These are phyloP conservation scores for Heimioporus punctisporus DNA, from an alignment of 1,284 basidiomycete genomes.

Conservation along the genomic window DNA sequence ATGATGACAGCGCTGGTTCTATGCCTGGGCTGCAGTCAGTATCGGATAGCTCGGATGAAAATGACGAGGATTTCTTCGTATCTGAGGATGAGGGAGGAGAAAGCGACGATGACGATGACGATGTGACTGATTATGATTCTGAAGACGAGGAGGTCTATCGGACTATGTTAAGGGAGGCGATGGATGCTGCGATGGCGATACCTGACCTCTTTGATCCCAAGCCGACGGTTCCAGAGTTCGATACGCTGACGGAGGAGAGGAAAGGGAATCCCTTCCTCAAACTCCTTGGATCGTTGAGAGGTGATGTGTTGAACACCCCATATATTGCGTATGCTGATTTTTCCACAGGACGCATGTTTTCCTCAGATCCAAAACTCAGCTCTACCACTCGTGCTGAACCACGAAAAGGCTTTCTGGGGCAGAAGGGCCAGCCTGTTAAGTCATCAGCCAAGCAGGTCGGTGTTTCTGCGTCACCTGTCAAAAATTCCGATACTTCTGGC, in stretches of 20 bases:
- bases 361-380: conserved; percentile 58
- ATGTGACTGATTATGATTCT: conserved; percentile 58
- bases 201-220: conserved; percentile 55
- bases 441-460: conserved; percentile 7
- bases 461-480: conserved; percentile 6
- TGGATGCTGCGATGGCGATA: conserved; percentile 62
- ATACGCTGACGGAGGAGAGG: conserved; percentile 48
- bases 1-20: conserved; percentile 46
- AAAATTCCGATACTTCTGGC: conserved; percentile 5
- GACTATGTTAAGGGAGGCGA: conserved; percentile 65
- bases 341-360: conserved; percentile 68
- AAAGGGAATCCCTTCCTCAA: conserved; percentile 77
- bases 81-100: conserved; percentile 41
- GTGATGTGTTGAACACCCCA: conserved; percentile 34
- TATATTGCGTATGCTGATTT: conserved; percentile 1
- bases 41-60: conserved; percentile 55
- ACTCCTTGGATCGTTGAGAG: conserved; percentile 69
- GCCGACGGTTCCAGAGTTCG: conserved; percentile 40
- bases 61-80: conserved; percentile 29
- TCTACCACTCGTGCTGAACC: conserved; percentile 38
- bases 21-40: conserved; percentile 68
- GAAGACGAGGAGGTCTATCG: conserved; percentile 69
- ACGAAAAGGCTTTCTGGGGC: conserved; percentile 20
- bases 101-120: conserved; percentile 41
- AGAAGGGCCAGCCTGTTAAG: conserved; percentile 13